Conservation (phyloP, 2,329 filamentous ascomycete genomes). For the Ophiostoma triangulosporum region DNA sequence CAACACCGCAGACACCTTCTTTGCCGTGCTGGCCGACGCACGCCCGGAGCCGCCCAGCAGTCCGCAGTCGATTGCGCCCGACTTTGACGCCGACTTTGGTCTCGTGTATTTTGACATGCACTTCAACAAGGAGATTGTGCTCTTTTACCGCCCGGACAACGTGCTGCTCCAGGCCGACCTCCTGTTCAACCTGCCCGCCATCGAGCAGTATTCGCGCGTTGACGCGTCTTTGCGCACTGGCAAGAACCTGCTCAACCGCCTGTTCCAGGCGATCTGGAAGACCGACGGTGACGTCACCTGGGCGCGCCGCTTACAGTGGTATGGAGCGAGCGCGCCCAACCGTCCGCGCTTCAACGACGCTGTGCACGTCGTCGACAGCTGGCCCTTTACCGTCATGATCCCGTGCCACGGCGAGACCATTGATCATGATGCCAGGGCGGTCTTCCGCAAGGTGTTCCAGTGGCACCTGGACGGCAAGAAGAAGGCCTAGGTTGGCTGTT, state of each 20-base stretch:
- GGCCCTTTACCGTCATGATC: constrained; percentile 77
- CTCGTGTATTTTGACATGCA: constrained; percentile 72
- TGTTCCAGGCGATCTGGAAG: constrained; percentile 42
- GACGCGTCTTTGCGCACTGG: constrained; percentile 16
- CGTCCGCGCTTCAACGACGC: constrained; percentile 56
- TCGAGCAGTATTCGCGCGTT: constrained; percentile 65
- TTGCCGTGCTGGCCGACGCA: constrained; percentile 50
- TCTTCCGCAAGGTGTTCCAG: constrained; percentile 65
- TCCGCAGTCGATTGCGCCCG: constrained; percentile 45
- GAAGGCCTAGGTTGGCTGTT: background rate
- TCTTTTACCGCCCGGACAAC: constrained; percentile 64
- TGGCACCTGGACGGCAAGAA: constrained; percentile 51
- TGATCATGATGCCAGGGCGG: constrained; percentile 55
- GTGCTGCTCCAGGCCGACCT: constrained; percentile 83
- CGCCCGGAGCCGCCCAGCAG: constrained; percentile 30
- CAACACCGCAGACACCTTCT: constrained; percentile 40
- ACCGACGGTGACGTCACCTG: constrained; percentile 54
- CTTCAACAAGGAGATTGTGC: constrained; percentile 75
- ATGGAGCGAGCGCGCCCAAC: constrained; percentile 47
- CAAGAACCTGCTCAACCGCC: constrained; percentile 27
- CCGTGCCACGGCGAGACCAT: constrained; percentile 91
- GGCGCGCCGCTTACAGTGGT: constrained; percentile 76
- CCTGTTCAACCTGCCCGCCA: constrained; percentile 79
- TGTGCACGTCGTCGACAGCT: constrained; percentile 53
- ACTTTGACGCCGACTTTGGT: constrained; percentile 80